Evolutionary conservation across 2,329 filamentous ascomycete genomes (phyloP).

Genomic region (Phialophora tarda): DNA sequence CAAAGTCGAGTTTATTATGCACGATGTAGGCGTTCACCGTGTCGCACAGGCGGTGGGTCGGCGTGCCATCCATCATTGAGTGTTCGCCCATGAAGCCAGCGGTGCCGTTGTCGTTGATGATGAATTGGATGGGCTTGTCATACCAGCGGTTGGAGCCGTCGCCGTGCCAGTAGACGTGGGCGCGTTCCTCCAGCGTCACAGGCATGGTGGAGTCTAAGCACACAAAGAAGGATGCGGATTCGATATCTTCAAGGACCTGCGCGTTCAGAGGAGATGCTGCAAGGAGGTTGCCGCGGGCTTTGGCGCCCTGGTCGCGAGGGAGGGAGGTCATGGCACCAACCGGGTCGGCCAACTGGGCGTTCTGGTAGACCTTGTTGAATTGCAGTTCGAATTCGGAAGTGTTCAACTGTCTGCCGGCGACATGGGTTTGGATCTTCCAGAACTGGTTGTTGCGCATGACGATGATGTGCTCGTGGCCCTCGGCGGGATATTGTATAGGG

Average conservation of each 20-base stretch:
- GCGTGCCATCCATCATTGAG: conserved; percentile 99
- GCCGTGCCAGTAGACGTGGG: conserved; percentile 97
- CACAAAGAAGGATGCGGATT: conserved; percentile 87
- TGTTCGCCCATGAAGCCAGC: conserved; percentile 98
- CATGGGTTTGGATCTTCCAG: conserved; percentile 86
- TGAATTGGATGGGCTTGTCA: conserved; percentile 98
- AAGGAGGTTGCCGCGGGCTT: conserved; percentile 77
- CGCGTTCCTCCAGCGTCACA: conserved; percentile 92
- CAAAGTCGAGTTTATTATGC: conserved; percentile 91
- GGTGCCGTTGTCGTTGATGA: conserved; percentile 96
- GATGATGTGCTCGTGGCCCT: conserved; percentile 83
- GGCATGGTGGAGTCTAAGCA: conserved; percentile 92
- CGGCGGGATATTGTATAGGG: conserved; percentile 76
- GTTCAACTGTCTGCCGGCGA: conserved; percentile 83
- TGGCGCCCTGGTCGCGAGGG: conserved; percentile 91
- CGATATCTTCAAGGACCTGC: conserved; percentile 76
- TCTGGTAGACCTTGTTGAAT: conserved; percentile 82
- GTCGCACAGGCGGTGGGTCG: conserved; percentile 94
- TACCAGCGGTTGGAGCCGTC: conserved; percentile 96
- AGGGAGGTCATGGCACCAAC: conserved; percentile 87
- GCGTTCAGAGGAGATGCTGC: conserved; percentile 79
- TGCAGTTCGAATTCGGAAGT: conserved; percentile 87
- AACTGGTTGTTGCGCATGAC: conserved; percentile 96
- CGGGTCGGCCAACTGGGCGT: conserved; percentile 72
- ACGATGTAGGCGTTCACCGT: conserved; percentile 91